Base-by-base conservation (phyloP, 164 flowering plant genomes). In the Euptelea pleiosperma region DNA sequence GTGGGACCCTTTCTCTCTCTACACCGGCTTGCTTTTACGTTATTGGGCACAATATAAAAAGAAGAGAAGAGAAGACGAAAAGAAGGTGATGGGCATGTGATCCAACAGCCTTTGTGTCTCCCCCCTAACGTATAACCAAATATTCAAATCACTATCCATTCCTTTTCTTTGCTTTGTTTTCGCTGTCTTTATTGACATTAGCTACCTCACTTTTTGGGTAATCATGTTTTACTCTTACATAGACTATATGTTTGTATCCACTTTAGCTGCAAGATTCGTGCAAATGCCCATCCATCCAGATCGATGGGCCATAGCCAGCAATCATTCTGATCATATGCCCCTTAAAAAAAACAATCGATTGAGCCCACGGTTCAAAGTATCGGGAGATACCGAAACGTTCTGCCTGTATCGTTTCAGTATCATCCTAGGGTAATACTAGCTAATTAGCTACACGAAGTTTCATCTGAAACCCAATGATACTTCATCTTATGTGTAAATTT, bases 61-160 rank as follows among this genome's bases (percentile, higher is more conserved):
- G 85, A 82, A 79, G 81, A 79, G 80, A 78, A 67, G 73, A 64
- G 64, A 64, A 66, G 60, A 52, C 30, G 33, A 66, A 66, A 46
- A 46, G 72, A 66, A 71, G 68, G 82, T 76, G 84, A 74, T 76
- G 71, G 67, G 87, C 91, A 85, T 85, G 91, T 85, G 87, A 84
- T 67, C 82, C 76, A 78, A 82, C 90, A 84, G 90, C 82, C 85
- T 84, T 84, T 82, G 59, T 77, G 83, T 80, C 76, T 75, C 83
- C 86, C n/a, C 70, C 70, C 78, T 71, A 57, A 28, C 50, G 63
- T 45, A 58, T 19, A 60, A 66, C 48, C n/a, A 37, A 50, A 51
- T 35, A 50, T 49, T 49, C 34, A 62, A 8, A 63, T n/a, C 48
- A 43, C 28, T 52, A 24, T 66, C 60, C 65, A 8, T 61, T 59